Base-by-base conservation (phyloP, 1,139 yeast species). In the Meyerozyma smithsonii region DNA sequence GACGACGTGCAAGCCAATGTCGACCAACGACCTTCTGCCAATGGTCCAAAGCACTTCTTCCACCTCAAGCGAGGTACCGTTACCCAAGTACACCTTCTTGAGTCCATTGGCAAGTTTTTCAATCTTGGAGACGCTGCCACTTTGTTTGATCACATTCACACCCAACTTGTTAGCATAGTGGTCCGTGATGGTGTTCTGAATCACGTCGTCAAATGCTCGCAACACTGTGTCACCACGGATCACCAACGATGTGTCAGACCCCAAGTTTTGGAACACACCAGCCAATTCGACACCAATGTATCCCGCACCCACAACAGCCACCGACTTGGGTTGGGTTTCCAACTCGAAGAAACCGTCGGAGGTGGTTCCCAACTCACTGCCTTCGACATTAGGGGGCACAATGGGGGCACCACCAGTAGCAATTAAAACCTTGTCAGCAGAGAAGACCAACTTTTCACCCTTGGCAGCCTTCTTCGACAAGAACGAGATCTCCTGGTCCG, bases 301-400 rank as follows among this genome's bases (percentile, higher is more conserved):
- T 36, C 99, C 99, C 30, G 97, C 97, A 51, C 99, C 99, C 12
- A 92, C 96, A 47, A 94, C 74, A 2, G 95, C 97, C 21, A 92
- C 98, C 39, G 81, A 74, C 63, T 87, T 83, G 37, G 98, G 98
- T 65, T 90, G 97, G 36, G 69, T 58, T 45, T 74, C 81, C 50
- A 92, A 71, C 47, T 76, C 79, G 56, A 92, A 92, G 62, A 94
- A 94, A 1, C 97, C 96, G 60, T 92, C 96, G 14, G 97, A 88
- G 40, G 87, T 81, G 47, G 79, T 83, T 46, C 97, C 97, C 47
- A 75, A 70, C 56, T 89, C 95, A 39, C 81, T 76, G 39, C 97
- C 97, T 42, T 82, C 84, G 38, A 89, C 78, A 17, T 68, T 56
- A 4, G 74, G 76, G 28, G 97, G 96, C 34, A 79, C 62, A 36